Conservation (phyloP, 2,329 filamentous ascomycete genomes). For the Fusarium tricinctum region DNA sequence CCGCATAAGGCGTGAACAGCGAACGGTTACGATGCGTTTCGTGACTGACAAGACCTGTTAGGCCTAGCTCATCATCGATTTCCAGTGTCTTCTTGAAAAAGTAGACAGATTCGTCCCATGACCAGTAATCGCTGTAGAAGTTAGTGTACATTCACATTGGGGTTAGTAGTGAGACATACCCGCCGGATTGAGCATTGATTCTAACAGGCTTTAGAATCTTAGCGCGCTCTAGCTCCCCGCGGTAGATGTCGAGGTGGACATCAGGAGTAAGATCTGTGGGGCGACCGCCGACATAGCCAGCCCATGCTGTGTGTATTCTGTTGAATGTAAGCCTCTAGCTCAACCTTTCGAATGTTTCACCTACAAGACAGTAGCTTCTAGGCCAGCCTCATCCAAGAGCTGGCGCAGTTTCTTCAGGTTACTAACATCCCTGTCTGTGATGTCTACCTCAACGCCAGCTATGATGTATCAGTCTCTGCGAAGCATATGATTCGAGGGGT, state of each 20-base stretch:
- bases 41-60: not conserved
- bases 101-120: not conserved
- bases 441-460: conserved; percentile 1
- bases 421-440: not conserved
- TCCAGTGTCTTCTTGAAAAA: not conserved
- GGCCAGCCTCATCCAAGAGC: not conserved
- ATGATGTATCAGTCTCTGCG: rapidly evolving
- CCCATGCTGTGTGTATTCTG: conserved; percentile 2
- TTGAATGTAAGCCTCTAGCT: rapidly evolving
- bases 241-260: not conserved
- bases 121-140: not conserved
- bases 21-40: not conserved
- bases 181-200: conserved; percentile 3
- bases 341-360: rapidly evolving
- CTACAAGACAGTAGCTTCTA: not conserved
- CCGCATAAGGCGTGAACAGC: not conserved
- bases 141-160: not conserved
- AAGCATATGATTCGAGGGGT: rapidly evolving
- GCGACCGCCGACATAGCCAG: not conserved
- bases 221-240: not conserved
- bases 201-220: not conserved
- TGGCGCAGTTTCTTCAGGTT: not conserved
- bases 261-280: not conserved
- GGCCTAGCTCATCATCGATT: not conserved
- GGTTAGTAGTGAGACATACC: not conserved